Base-by-base conservation (phyloP, 2,329 filamentous ascomycete species). In the Tolypocladium pustulatum region DNA sequence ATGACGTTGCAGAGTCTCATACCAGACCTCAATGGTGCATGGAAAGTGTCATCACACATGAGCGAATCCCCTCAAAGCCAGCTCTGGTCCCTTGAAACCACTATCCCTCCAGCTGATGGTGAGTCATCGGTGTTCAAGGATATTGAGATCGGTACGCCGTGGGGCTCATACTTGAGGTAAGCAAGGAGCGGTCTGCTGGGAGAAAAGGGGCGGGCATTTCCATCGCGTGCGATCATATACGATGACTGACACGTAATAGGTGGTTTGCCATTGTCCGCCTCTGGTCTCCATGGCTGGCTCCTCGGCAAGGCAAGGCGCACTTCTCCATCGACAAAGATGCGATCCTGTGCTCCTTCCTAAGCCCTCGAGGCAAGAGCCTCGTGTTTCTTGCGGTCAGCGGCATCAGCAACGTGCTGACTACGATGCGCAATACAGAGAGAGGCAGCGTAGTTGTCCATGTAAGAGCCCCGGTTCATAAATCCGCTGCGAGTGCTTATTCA, bases 201-300 rank as follows among this genome's bases (percentile, higher is more conserved):
- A n/a, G 27, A 32, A 34, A 34, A 13, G 2, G n/a, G n/a, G 30
- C 7, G 22, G 3, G 12, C 20, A 5, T 4, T 17, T 32, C 8
- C 27, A 8, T 10, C 27, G 27, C 17, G 25, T 27, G 25, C 27
- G 4, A 10, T 30, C 17, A 8, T 22, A 2, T 13, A 51, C 30
- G 22, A 17, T 25, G 17, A 3, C 41, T 17, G 7, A 54, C 56
- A 84, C 20, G 9, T 7, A 30, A 10, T 30, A 52, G 88, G 65
- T 96, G 91, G 85, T 93, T 96, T 69, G 85, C 90, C 9, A 74
- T 96, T 15, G 86, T 95, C 6, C 84, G 91, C 22, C 77, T 90
- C 4, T 94, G 87, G 84, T 82, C 81, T 38, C 88, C 91, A 1
- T 97, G 93, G 93, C 76, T 96, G 13, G 90, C 88, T 9, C 93